Base-by-base conservation (phyloP, 345 rosid genomes). In the Bruguiera gymnorhiza region DNA sequence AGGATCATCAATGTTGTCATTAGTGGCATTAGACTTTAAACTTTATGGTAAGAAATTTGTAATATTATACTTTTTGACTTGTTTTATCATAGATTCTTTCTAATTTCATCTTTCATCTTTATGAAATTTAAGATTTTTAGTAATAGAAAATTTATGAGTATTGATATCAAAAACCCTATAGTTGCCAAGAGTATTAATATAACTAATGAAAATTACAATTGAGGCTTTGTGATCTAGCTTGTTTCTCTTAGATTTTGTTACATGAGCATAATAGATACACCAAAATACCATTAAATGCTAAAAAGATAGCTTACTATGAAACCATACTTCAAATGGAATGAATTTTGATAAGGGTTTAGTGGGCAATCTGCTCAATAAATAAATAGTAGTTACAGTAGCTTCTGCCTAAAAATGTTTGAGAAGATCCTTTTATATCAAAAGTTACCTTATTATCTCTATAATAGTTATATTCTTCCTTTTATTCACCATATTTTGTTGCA, bases 1-100 rank as follows among this genome's bases (percentile, higher is more conserved):
- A 8, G 7, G 1, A 26, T 24, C 54, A 51, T 51, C 0, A 15
- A 51, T 4, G 7, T 0, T 8, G n/a, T 51, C 55, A 51, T 18
- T 8, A 51, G n/a, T 27, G n/a, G 2, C 6, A 8, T 51, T 51
- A 0, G 2, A 27, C 29, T 27, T 27, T 51, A 8, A 21, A 51
- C 16, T 5, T 51, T 51, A 0, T 51, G 0, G 0, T 15, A 20
- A 6, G 32, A 31, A 5, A 3, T 31, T 3, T 31, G 5, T 5
- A 3, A 0, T 31, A 31, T 31, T 31, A 31, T 31, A 31, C 5
- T 31, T 0, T 5, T 31, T 3, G 3, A 5, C 5, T 20, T 5
- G 0, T 0, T 18, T 1, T 52, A 18, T 20, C 8, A 52, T 52
- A 5, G 32, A 31, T 31, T 31, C 5, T 31, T 31, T 31, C 0